Evolutionary conservation across 305 asterid genomes (phyloP), one percentile per base, ranked within the genome.

Genomic region (Fraxinus xanthoxyloides): DNA sequence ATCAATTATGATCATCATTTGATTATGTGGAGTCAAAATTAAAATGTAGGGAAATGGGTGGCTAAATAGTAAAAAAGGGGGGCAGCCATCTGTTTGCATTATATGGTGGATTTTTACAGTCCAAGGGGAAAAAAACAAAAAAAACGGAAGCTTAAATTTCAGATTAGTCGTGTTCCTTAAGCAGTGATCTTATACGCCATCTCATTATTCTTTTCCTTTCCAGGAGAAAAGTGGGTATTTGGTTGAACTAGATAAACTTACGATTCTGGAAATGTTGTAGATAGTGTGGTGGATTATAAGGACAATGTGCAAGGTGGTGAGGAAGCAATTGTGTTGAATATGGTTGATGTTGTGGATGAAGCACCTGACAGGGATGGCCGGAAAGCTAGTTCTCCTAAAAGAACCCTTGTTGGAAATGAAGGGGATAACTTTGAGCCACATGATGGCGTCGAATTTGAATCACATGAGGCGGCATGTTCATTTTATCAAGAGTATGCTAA

Each of bases 401-500:
- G 86, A 79, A 90, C 86, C 74, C 40, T 56, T 21, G 72, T 79
- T 21, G 93, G 86, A 69, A 82, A 82, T 35, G 94, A 87, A 82
- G 89, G 86, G 59, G 93, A 88, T 63, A 85, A 87, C 82, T 85
- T 87, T 61, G 97, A 94, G 87, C 97, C 93, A 3, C 91, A 83
- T 75, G 97, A 90, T 79, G 98, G 98, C 30, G 89, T 94, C 15
- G 99, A 95, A 73, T 95, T 95, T 56, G 97, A 89, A 81, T 93
- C 98, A 77, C 97, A 94, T 40, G 99, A 93, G 89, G 90, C 92
- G 0, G 99, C 97, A 2, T 95, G 91, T 87, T 80, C 97, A 2
- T 95, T 93, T 83, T 95, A 95, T 86, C 99, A 95, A 86, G 98
- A 94, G 78, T 94, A 94, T 83, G 98, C 98, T 65, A 95, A 94